phyloP scores from a whole-genome alignment of 176 grass and related monocot genomes.

The Melocanna baccifera region DNA sequence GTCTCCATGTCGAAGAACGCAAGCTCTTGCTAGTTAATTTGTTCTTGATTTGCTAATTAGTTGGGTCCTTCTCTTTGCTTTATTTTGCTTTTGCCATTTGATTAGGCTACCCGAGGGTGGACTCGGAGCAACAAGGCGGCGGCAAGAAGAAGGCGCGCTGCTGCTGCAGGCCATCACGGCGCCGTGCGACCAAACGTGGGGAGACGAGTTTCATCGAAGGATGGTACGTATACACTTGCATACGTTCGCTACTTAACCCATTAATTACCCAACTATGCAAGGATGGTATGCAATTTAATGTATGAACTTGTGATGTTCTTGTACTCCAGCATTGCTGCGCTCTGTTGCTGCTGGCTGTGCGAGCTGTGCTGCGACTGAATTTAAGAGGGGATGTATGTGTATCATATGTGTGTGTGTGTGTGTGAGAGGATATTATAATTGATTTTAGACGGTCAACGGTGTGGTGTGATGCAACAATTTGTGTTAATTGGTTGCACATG shows the following conservation, averaged over 20 bases:
- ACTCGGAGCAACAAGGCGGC: background rate
- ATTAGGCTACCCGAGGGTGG: constrained; percentile 33
- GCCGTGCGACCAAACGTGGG: constrained; percentile 20
- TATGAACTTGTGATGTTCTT: too few relatives aligned
- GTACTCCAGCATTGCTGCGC: constrained; percentile 36
- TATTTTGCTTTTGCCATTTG: background rate
- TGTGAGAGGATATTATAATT: too few relatives aligned
- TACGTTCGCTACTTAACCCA: too few relatives aligned
- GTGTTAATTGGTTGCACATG: too few relatives aligned
- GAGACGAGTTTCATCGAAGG: constrained; percentile 43
- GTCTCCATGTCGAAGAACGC: background rate
- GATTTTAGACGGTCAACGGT: too few relatives aligned
- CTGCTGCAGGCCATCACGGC: constrained; percentile 5
- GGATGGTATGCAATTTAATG: too few relatives aligned
- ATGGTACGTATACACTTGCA: too few relatives aligned
- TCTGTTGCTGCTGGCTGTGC: constrained; percentile 56
- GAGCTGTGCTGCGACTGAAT: constrained; percentile 47
- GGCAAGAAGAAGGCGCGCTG: background rate
- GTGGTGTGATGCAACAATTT: too few relatives aligned
- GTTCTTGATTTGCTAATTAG: background rate
- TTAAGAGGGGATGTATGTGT: too few relatives aligned
- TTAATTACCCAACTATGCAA: too few relatives aligned
- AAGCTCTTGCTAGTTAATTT: background rate
- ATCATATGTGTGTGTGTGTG: too few relatives aligned
- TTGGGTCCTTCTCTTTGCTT: background rate